Percentiles rank a stretch among this genome's conserved stretches.
Evolutionary conservation across 225 moss, liverwort and hornwort genomes (phyloP).

Genomic region (Physcomitrellopsis africana): DNA sequence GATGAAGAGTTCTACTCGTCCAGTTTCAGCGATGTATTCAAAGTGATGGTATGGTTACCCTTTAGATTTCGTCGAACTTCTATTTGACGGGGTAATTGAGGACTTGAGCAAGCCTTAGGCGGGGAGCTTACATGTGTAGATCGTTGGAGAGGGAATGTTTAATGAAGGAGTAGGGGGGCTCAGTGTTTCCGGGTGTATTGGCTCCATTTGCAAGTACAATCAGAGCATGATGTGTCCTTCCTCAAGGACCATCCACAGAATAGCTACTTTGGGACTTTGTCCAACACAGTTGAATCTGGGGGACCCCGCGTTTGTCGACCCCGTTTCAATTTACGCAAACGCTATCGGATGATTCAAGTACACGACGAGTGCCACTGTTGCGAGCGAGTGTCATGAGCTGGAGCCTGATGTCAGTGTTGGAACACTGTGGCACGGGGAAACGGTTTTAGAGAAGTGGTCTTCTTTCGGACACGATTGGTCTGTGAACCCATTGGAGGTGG

Average conservation of each 20-base stretch:
- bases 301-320: constrained; percentile 43
- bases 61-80: constrained; percentile 50
- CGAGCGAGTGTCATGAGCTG: constrained; percentile 32
- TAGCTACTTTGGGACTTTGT: constrained; percentile 37
- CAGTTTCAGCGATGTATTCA: constrained; percentile 34
- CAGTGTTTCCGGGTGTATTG: constrained; percentile 46
- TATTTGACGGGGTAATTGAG: constrained; percentile 22
- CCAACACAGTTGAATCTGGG: constrained; percentile 17
- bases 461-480: too few relatives aligned
- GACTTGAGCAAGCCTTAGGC: neutral
- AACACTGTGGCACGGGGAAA: constrained; percentile 52
- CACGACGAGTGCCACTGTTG: too few relatives aligned
- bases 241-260: constrained; percentile 36
- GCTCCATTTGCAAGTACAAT: constrained; percentile 46
- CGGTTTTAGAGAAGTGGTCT: too few relatives aligned
- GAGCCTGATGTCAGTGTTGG: constrained; percentile 27
- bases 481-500: too few relatives aligned
- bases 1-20: constrained; percentile 24
- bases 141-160: constrained; percentile 38
- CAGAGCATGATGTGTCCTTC: constrained; percentile 42
- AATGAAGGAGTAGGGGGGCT: constrained; percentile 39
- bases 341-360: too few relatives aligned
- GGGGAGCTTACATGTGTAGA: constrained; percentile 23
- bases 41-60: constrained; percentile 30
- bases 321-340: constrained; percentile 38